These are phyloP conservation scores for Trypanosoma cruzi DNA, from an alignment of 208 protist genomes.

Conservation along the genomic window DNA sequence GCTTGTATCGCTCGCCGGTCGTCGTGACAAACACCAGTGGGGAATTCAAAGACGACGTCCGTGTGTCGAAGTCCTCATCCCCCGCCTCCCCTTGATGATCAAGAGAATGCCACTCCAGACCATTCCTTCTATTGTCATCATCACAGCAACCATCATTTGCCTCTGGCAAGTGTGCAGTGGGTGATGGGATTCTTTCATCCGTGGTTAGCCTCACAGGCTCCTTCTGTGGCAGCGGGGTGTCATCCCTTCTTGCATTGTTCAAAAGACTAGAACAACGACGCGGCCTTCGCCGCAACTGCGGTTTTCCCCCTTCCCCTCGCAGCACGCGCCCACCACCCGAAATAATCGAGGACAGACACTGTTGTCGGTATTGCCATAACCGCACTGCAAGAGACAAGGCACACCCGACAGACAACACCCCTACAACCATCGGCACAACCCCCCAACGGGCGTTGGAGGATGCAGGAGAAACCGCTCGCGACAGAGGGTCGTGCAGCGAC, in stretches of 20 bases:
- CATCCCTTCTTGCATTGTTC: neutral
- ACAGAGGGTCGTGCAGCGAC: neutral
- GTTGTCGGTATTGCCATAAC: neutral
- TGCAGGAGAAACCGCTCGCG: neutral
- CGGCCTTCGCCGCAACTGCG: neutral
- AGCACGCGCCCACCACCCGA: no score
- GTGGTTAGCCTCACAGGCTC: neutral
- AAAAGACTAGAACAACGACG: neutral
- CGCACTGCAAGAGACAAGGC: neutral
- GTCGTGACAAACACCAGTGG: slow-evolving; percentile 4
- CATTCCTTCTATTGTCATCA: no score
- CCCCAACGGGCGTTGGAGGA: neutral
- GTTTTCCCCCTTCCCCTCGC: no score
- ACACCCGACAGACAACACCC: slow-evolving; percentile 6
- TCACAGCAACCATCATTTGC: no score
- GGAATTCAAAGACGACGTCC: neutral
- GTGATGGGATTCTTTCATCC: neutral
- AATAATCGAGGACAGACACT: neutral
- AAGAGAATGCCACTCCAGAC: no score
- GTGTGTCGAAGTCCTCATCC: neutral
- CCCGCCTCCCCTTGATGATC: no score
- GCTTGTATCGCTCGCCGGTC: slow-evolving; percentile 8
- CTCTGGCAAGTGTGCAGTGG: no score
- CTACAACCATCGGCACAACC: neutral
- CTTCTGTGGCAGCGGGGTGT: neutral